phyloP scores from a whole-genome alignment of 164 flowering plant species.

The Vitis amurensis region DNA sequence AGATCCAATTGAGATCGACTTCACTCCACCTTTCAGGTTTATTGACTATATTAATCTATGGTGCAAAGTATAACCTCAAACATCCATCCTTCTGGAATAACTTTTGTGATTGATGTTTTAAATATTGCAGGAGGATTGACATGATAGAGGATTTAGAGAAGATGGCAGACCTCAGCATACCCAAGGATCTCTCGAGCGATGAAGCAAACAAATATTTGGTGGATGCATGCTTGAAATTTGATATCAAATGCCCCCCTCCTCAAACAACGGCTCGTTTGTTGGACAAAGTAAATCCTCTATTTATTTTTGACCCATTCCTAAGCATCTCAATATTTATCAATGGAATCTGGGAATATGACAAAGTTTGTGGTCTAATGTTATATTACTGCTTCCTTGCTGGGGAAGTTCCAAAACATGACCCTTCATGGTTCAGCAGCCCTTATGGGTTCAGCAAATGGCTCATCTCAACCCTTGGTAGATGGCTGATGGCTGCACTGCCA shows the following conservation, averaged over 20 bases:
- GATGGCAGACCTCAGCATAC: conserved; percentile 69
- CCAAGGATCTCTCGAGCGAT: conserved; percentile 80
- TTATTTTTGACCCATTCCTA: no score
- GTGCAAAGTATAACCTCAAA: background rate
- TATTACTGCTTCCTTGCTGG: no score
- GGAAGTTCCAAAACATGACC: no score
- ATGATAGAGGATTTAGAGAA: conserved; percentile 88
- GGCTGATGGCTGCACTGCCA: no score
- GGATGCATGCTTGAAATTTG: conserved; percentile 75
- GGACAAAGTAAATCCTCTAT: conserved; percentile 61
- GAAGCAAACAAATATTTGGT: conserved; percentile 68
- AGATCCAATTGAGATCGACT: conserved; percentile 93
- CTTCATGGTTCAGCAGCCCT: no score
- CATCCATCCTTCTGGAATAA: background rate
- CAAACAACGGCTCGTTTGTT: conserved; percentile 86
- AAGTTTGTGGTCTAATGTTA: no score
- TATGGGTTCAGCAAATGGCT: no score
- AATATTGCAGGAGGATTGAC: conserved; percentile 71
- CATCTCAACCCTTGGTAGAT: no score
- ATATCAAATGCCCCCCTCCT: conserved; percentile 90
- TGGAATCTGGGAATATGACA: no score
- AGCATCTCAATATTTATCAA: no score
- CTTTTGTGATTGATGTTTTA: conserved; percentile 6
- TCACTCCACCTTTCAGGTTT: conserved; percentile 98
- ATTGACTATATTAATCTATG: background rate